Percentiles rank a stretch among this genome's conserved stretches.
These are phyloP conservation scores for Trifolium pratense DNA, from an alignment of 306 rosid genomes.

Conservation along the genomic window DNA sequence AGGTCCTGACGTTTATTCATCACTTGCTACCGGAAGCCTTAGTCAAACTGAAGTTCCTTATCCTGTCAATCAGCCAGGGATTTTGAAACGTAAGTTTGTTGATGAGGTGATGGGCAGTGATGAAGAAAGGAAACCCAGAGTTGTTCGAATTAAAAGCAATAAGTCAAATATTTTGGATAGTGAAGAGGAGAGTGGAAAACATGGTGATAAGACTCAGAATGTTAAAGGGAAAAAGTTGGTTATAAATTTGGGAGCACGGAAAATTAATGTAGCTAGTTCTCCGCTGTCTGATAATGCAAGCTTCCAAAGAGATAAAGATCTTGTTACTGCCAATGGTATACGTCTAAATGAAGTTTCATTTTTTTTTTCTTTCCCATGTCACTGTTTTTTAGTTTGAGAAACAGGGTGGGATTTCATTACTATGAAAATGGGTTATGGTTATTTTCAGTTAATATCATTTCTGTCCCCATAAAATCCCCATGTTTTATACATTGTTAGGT, in stretches of 20 bases:
- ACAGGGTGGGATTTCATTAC: neutral
- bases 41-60: conserved; percentile 63
- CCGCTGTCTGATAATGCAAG: conserved; percentile 89
- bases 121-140: conserved; percentile 77
- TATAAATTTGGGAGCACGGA: conserved; percentile 84
- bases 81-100: conserved; percentile 81
- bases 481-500: neutral
- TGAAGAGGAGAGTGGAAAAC: conserved; percentile 80
- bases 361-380: neutral
- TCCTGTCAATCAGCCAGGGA: conserved; percentile 62
- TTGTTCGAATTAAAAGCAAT: conserved; percentile 72
- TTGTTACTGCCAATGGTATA: conserved; percentile 66
- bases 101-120: conserved; percentile 94
- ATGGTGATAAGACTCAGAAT: conserved; percentile 56
- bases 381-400: neutral
- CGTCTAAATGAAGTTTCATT: conserved; percentile 1
- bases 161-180: conserved; percentile 62
- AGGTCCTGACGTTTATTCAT: conserved; percentile 61
- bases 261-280: conserved; percentile 82
- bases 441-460: conserved; percentile 25
- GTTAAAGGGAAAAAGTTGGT: conserved; percentile 91
- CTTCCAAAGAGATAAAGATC: conserved; percentile 77
- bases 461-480: neutral
- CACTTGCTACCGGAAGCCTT: conserved; percentile 74
- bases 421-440: conserved; percentile 17